Evolutionary conservation across 352 stramenopile species (phyloP), one percentile per base, ranked within the genome.

Genomic region (Phytophthora ramorum): DNA sequence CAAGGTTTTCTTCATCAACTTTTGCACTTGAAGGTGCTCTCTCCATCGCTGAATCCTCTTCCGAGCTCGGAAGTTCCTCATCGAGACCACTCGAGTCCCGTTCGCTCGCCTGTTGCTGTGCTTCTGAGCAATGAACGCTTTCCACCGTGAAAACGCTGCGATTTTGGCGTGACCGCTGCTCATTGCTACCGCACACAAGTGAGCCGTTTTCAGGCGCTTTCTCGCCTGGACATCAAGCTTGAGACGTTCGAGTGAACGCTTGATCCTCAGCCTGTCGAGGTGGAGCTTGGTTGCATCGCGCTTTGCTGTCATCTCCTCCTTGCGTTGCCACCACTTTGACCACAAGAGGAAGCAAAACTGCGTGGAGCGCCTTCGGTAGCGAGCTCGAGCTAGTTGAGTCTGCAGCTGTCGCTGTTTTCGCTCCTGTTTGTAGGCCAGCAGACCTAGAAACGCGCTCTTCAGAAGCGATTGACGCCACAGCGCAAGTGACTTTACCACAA

Each of bases 1-100:
- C 2, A 87, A 50, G 2, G 55, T 71, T 1, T 32, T 30, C 7
- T 59, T 37, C 12, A 84, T 19, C 10, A 77, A 17, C 43, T 69
- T 75, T 20, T 63, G 69, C 5, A 66, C 20, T 2, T 66, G 35
- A 8, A 67, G 17, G 10, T 64, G 47, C 1, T 38, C 30, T 47
- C 38, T 51, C 80, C 76, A 89, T 4, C 24, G 50, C 14, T 49
- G 35, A 26, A 89, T 22, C 4, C 22, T 24, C 6, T 24, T 48
- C 35, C 58, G 45, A 1, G 76, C 37, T 24, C 66, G 71, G 20
- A 76, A 74, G 4, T 50, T 46, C 22, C 13, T 52, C 59, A 73
- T 50, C 0, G 16, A 48, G 1, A 9, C 17, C 12, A 19, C 6
- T 20, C 53, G 53, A 69, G 10, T n/a, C n/a, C 3, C 12, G 16